phyloP scores from a whole-genome alignment of 2,329 filamentous ascomycete genomes.

The Sporothrix euskadiensis region DNA sequence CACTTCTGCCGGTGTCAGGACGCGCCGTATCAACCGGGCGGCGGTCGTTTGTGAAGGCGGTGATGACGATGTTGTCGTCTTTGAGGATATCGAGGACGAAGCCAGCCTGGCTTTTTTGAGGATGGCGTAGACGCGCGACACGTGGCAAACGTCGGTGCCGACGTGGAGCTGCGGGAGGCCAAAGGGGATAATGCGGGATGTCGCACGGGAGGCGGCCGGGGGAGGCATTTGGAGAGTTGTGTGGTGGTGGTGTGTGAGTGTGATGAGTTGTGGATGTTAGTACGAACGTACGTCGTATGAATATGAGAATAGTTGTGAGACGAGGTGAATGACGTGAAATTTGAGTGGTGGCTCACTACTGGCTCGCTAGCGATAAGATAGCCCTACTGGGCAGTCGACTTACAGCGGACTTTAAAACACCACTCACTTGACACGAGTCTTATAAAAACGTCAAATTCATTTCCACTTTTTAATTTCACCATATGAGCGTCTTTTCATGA shows the following conservation, averaged over 20 bases:
- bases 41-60: conserved; percentile 40
- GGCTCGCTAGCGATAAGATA: conserved; percentile 12
- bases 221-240: conserved; percentile 6
- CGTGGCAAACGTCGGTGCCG: conserved; percentile 76
- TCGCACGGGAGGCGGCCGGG: background rate
- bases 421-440: background rate
- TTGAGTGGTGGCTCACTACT: background rate
- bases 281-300: no score
- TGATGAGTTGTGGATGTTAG: background rate
- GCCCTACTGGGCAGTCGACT: conserved; percentile 6
- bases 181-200: conserved; percentile 46
- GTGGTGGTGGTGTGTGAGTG: background rate
- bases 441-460: no score
- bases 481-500: background rate
- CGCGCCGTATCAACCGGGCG: conserved; percentile 49
- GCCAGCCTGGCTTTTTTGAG: conserved; percentile 40
- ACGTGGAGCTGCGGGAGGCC: conserved; percentile 63
- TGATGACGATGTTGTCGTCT: background rate
- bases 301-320: background rate
- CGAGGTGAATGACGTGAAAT: background rate
- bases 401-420: background rate
- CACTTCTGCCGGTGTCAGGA: conserved; percentile 49
- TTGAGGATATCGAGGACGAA: background rate
- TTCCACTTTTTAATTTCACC: background rate
- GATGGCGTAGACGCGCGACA: conserved; percentile 63